A percentile compares a stretch with the other conserved stretches of the same genome.
Conservation (phyloP, 148 eudicot genomes). For the Nepenthes gracilis region DNA sequence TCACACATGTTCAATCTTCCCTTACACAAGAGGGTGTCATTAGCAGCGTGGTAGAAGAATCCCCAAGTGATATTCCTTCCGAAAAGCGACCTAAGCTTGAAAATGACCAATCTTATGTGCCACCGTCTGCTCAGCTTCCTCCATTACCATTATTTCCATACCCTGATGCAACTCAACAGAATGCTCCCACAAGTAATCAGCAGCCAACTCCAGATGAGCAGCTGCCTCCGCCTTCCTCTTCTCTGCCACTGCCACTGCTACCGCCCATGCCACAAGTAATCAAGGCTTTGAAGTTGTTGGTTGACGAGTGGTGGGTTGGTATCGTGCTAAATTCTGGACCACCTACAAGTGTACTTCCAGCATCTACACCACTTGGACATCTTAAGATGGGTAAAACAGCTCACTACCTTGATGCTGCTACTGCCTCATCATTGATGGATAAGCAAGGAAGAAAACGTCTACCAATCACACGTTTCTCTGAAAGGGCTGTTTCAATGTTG, state of each 20-base stretch:
- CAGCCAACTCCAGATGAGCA: constrained; percentile 33
- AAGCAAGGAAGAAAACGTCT: too few relatives aligned
- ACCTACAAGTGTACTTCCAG: too few relatives aligned
- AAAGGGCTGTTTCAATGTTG: too few relatives aligned
- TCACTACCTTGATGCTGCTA: too few relatives aligned
- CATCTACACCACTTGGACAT: too few relatives aligned
- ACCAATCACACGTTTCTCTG: too few relatives aligned
- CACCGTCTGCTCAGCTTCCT: constrained; percentile 28
- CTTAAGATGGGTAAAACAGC: too few relatives aligned
- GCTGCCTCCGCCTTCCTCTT: constrained; percentile 57
- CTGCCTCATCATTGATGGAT: too few relatives aligned
- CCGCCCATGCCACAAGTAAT: constrained; percentile 36
- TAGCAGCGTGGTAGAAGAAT: constrained; percentile 29
- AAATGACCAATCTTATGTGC: constrained; percentile 19
- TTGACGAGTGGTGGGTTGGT: too few relatives aligned
- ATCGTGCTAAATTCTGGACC: too few relatives aligned
- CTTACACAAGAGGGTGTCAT: constrained; percentile 71
- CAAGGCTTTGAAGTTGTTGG: too few relatives aligned
- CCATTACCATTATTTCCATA: constrained; percentile 33
- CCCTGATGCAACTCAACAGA: constrained; percentile 19
- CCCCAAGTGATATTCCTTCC: constrained; percentile 33
- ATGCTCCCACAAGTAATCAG: constrained; percentile 19
- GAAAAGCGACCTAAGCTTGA: constrained; percentile 57
- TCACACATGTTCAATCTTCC: constrained; percentile 71
- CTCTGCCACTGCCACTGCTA: constrained; percentile 57